These are phyloP conservation scores for Ustanciosporium gigantosporum DNA, from an alignment of 1,284 basidiomycete genomes.

Conservation along the genomic window DNA sequence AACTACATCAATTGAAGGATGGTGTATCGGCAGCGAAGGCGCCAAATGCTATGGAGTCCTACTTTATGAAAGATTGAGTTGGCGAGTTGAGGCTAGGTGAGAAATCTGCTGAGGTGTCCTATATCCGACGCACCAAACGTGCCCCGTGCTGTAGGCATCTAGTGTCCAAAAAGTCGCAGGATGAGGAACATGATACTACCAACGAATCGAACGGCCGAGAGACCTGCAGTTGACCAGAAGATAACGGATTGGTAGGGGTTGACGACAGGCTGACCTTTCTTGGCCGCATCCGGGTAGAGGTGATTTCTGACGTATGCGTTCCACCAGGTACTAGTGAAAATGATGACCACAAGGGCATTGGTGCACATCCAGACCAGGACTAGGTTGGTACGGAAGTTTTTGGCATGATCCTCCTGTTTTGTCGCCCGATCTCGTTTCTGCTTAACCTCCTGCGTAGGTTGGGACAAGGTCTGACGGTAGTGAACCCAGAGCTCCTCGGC, in stretches of 20 bases:
- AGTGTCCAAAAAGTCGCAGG: constrained; percentile 41
- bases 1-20: too few species aligned
- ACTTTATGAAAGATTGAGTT: too few species aligned
- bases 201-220: constrained; percentile 37
- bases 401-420: constrained; percentile 57
- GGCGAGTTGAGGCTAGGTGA: too few species aligned
- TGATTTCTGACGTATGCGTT: constrained; percentile 28
- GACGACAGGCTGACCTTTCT: constrained; percentile 20
- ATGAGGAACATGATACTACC: constrained; percentile 39
- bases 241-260: constrained; percentile 37
- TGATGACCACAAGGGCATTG: constrained; percentile 49
- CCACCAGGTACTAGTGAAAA: constrained; percentile 48
- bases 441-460: constrained; percentile 24
- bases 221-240: constrained; percentile 40
- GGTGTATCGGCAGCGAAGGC: too few species aligned
- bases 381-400: constrained; percentile 86
- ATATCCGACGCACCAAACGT: too few species aligned
- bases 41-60: too few species aligned
- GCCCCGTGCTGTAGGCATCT: too few species aligned
- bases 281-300: constrained; percentile 11
- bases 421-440: constrained; percentile 45
- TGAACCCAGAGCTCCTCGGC: constrained; percentile 56
- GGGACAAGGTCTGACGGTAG: constrained; percentile 51
- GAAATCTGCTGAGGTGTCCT: too few species aligned
- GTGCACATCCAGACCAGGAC: constrained; percentile 73